Conservation (phyloP, 495 filamentous ascomycete species). For the Neurospora discreta region DNA sequence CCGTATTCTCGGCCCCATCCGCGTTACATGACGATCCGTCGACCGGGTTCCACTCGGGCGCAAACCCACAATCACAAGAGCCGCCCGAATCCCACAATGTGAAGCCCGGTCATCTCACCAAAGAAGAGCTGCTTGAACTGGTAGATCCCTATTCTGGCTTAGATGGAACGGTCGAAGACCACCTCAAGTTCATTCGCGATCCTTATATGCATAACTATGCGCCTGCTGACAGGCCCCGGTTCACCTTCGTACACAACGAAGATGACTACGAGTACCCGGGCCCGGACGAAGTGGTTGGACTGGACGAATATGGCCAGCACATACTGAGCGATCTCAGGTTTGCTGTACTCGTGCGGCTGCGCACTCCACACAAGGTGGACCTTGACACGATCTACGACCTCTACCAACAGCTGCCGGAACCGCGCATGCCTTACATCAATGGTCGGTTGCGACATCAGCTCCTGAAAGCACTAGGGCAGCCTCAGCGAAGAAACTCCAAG, state of each 20-base stretch:
- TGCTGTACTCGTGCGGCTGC: constrained; percentile 19
- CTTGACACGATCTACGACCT: constrained; percentile 32
- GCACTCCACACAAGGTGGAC: constrained; percentile 18
- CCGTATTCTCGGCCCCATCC: background rate
- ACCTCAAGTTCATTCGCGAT: constrained; percentile 32
- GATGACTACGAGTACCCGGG: constrained; percentile 38
- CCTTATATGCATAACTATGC: constrained; percentile 39
- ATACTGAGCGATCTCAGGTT: constrained; percentile 23
- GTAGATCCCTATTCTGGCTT: constrained; percentile 36
- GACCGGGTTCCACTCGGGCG: background rate
- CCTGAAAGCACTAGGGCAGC: constrained; percentile 55
- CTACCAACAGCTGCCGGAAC: constrained; percentile 38
- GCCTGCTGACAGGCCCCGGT: constrained; percentile 26
- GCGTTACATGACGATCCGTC: background rate
- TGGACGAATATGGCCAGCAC: constrained; percentile 9
- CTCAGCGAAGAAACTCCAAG: constrained; percentile 41
- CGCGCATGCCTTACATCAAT: constrained; percentile 55
- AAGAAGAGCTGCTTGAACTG: constrained; percentile 35
- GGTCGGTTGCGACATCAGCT: constrained; percentile 48
- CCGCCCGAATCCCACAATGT: background rate
- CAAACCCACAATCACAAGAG: background rate
- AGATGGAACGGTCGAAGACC: constrained; percentile 32
- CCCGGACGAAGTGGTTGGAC: constrained; percentile 17
- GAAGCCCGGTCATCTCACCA: constrained; percentile 8
- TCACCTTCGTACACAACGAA: constrained; percentile 32